A percentile compares a stretch with the other conserved stretches of the same genome.
Evolutionary conservation across 2,329 filamentous ascomycete species (phyloP).

Genomic region (Hysterium pulicare): DNA sequence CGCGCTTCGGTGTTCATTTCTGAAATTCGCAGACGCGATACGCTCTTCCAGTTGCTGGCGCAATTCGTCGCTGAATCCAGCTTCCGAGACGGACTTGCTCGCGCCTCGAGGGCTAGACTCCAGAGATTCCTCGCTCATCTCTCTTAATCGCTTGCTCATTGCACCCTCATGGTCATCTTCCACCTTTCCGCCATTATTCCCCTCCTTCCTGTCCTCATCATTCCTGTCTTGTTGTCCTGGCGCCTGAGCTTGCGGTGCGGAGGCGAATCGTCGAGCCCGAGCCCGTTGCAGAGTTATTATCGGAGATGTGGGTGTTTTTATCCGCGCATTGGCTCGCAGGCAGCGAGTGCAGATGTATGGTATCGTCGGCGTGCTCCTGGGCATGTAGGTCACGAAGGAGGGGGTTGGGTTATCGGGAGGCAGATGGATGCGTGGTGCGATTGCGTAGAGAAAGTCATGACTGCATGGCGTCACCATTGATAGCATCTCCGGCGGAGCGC

Average conservation of each 20-base stretch:
- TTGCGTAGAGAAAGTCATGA: no score
- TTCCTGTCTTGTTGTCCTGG: not conserved
- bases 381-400: constrained; percentile 30
- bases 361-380: constrained; percentile 15
- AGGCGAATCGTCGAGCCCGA: constrained; percentile 8
- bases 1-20: constrained; percentile 50
- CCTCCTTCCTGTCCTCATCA: constrained; percentile 1
- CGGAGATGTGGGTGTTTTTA: constrained; percentile 6
- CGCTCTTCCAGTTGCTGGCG: constrained; percentile 57
- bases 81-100: constrained; percentile 56
- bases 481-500: no score
- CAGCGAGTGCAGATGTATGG: constrained; percentile 39
- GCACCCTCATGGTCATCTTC: constrained; percentile 47
- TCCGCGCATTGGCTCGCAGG: constrained; percentile 30
- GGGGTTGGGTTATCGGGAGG: no score
- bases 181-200: not conserved
- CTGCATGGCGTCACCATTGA: no score
- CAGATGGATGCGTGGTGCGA: no score
- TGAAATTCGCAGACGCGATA: constrained; percentile 55
- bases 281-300: constrained; percentile 9
- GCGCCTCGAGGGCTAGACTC: constrained; percentile 54
- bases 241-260: constrained; percentile 12
- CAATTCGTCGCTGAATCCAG: constrained; percentile 61
- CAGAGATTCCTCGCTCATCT: constrained; percentile 60
- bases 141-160: constrained; percentile 55